A percentile compares a stretch with the other conserved stretches of the same genome.
Conservation (phyloP, 768 basidiomycete species). For the Leucosporidium yakuticum region DNA sequence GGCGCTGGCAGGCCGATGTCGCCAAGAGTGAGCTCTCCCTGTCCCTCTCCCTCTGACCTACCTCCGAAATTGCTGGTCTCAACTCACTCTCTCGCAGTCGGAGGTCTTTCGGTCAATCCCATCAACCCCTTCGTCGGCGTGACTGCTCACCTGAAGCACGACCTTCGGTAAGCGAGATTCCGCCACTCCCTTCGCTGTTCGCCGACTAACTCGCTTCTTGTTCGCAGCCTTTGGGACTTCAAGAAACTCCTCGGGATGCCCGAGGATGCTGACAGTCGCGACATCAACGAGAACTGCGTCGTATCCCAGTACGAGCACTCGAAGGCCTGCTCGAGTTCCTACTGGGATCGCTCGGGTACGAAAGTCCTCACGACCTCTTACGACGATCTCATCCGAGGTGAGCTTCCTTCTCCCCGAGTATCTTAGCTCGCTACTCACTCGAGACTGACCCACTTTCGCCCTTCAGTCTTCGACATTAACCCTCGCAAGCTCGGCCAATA, state of each 20-base stretch:
- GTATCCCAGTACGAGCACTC: constrained; percentile 29
- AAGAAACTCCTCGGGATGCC: constrained; percentile 16
- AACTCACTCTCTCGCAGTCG: not conserved
- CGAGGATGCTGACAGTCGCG: not conserved
- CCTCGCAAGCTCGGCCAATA: not conserved
- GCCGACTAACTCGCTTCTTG: not conserved
- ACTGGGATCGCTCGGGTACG: constrained; percentile 47
- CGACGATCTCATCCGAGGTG: constrained; percentile 46
- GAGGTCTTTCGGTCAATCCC: constrained; percentile 28
- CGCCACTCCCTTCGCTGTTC: too few species aligned
- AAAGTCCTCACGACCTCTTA: constrained; percentile 46
- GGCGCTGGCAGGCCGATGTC: constrained; percentile 34
- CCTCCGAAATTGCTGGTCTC: too few species aligned
- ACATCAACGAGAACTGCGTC: constrained; percentile 17
- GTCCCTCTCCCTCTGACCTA: too few species aligned
- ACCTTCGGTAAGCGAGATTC: constrained; percentile 12
- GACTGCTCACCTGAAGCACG: constrained; percentile 36
- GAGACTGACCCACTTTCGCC: not conserved
- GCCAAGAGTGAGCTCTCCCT: constrained; percentile 7
- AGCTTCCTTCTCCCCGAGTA: constrained; percentile 7
- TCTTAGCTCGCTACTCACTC: not conserved
- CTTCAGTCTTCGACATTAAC: constrained; percentile 1
- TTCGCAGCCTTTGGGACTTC: constrained; percentile 34
- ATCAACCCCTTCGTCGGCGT: constrained; percentile 31
- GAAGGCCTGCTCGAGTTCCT: constrained; percentile 37